phyloP scores from a whole-genome alignment of 2,329 filamentous ascomycete species.

The Stachybotrys chartarum region DNA sequence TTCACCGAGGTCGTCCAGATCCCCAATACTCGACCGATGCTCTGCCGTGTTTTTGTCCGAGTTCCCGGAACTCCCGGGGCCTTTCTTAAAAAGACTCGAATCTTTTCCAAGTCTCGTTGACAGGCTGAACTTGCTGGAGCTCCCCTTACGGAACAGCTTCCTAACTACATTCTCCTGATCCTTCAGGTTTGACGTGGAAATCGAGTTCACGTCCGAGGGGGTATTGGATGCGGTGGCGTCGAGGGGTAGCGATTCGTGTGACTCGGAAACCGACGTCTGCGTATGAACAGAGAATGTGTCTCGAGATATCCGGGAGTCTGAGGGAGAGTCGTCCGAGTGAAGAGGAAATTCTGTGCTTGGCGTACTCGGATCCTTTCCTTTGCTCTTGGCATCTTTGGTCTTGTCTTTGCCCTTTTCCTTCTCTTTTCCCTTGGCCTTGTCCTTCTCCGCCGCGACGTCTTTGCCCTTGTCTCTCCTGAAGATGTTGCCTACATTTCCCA shows the following conservation, averaged over 20 bases:
- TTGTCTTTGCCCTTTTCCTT: slow-evolving; percentile 21
- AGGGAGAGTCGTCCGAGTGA: slow-evolving; percentile 39
- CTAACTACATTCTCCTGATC: slow-evolving; percentile 51
- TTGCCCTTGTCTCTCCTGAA: slow-evolving; percentile 39
- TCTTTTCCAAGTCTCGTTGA: slow-evolving; percentile 50
- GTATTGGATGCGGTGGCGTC: slow-evolving; percentile 51
- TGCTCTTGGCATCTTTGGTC: slow-evolving; percentile 28
- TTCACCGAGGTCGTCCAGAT: slow-evolving; percentile 45
- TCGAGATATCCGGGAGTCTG: slow-evolving; percentile 46
- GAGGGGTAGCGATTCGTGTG: slow-evolving; percentile 49
- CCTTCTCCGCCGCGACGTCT: slow-evolving; percentile 15
- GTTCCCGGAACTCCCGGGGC: slow-evolving; percentile 47
- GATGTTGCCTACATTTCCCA: slow-evolving; percentile 64
- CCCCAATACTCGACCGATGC: slow-evolving; percentile 49
- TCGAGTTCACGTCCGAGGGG: slow-evolving; percentile 42
- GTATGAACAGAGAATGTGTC: slow-evolving; percentile 52
- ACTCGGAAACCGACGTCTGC: slow-evolving; percentile 52
- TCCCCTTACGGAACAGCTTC: slow-evolving; percentile 58
- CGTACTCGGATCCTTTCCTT: slow-evolving; percentile 27
- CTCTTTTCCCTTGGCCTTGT: slow-evolving; percentile 23
- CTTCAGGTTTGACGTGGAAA: slow-evolving; percentile 31
- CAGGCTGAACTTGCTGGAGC: slow-evolving; percentile 58
- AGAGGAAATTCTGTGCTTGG: slow-evolving; percentile 30
- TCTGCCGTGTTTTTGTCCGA: slow-evolving; percentile 53
- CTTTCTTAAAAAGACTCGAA: slow-evolving; percentile 50